Evolutionary conservation across 768 basidiomycete genomes (phyloP), one percentile per base, ranked within the genome.

Genomic region (Megacollybia marginata): DNA sequence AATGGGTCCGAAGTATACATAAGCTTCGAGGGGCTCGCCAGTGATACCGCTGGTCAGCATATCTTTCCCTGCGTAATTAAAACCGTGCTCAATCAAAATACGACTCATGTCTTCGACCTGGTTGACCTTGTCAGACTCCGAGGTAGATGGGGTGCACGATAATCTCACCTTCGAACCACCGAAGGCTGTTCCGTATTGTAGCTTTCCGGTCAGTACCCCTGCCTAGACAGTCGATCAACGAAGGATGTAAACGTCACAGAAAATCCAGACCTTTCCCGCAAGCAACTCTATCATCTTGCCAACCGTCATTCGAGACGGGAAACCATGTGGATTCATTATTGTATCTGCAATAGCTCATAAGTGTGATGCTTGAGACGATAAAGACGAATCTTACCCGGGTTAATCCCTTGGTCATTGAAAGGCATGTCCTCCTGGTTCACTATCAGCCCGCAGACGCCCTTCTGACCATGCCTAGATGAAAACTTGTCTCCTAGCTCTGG

Each of bases 261-360:
- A 43, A 48, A 11, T 13, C 23, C 33, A 35, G 50, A 88, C 90
- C 79, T 99, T 99, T 46, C 96, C 95, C 11, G 93, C 89, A 32
- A 99, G 70, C 18, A 97, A 74, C 67, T 99, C 96, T 48, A 99
- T 96, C 96, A 99, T 99, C 73, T 99, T 99, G 45, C 96, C 96
- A 28, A 99, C 96, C 20, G 96, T 99, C 93, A 94, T 97, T 48
- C 95, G 89, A 50, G 92, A 95, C 5, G 96, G 96, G 76, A 99
- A 98, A 61, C 96, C 96, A 68, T 99, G 96, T 3, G 96, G 96
- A 64, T 99, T 99, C 95, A 99, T 98, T 71, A 99, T 96, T 15
- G 94, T 92, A 67, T 99, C 95, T 87, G 57, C 23, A 35, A 44
- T 45, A 65, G 42, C 9, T 47, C 44, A 46, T 58, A 8, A 11